A percentile compares a stretch with the other conserved stretches of the same genome.
These are phyloP conservation scores for Senecio squalidus DNA, from an alignment of 140 eudicot species.

Conservation along the genomic window DNA sequence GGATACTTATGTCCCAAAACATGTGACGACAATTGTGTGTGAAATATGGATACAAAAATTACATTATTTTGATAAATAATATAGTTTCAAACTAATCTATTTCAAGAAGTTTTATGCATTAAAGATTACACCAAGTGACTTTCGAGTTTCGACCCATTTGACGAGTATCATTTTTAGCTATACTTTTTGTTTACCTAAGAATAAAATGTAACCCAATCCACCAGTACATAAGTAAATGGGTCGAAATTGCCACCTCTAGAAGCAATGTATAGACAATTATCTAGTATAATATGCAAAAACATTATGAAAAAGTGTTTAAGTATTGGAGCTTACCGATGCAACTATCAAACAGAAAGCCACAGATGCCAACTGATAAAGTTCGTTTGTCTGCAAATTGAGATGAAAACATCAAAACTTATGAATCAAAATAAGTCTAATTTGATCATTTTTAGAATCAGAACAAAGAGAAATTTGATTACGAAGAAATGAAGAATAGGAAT, in stretches of 20 bases:
- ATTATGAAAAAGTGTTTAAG: conserved; percentile 3
- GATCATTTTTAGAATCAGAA: not conserved
- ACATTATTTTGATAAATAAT: not conserved
- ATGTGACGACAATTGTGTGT: not conserved
- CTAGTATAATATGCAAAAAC: not conserved
- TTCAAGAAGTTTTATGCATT: not conserved
- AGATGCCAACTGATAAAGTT: conserved; percentile 77
- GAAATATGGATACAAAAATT: not conserved
- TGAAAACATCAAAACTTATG: conserved; percentile 17
- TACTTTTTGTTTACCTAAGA: no score
- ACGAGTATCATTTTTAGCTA: no score
- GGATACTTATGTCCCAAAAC: not conserved
- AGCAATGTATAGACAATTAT: not conserved
- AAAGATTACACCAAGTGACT: no score
- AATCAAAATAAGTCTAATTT: conserved; percentile 1
- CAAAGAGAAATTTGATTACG: not conserved
- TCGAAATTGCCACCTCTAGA: not conserved
- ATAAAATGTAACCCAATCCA: no score
- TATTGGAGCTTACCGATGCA: conserved; percentile 70
- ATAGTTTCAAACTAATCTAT: not conserved
- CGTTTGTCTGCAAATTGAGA: conserved; percentile 72
- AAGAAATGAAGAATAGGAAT: conserved; percentile 2
- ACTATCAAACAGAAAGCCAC: conserved; percentile 90
- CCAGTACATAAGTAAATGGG: not conserved
- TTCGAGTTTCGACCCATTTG: no score